A percentile compares a stretch with the other conserved stretches of the same genome.
phyloP scores from a whole-genome alignment of 129 eudicot genomes.

The Lactuca saligna region DNA sequence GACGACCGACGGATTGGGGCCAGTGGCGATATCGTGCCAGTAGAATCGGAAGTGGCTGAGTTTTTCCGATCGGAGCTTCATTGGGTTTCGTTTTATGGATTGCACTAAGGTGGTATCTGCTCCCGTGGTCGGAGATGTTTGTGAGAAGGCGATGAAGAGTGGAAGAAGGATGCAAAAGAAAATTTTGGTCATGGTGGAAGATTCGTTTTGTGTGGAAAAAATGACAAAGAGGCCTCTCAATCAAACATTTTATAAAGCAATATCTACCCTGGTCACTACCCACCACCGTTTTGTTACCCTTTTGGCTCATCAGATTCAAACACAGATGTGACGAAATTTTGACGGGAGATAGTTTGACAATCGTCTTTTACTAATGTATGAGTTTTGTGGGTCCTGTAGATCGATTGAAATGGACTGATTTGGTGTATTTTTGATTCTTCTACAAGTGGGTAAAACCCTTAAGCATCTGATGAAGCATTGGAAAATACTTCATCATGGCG shows the following conservation, averaged over 20 bases:
- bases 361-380: too few relatives aligned
- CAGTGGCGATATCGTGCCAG: conserved; percentile 59
- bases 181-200: conserved; percentile 25
- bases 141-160: conserved; percentile 25
- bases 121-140: conserved; percentile 7
- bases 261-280: background rate
- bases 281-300: too few relatives aligned
- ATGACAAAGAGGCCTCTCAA: conserved; percentile 1
- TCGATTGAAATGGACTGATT: too few relatives aligned
- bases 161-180: conserved; percentile 18
- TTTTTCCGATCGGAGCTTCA: conserved; percentile 37
- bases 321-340: too few relatives aligned
- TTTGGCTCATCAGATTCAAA: too few relatives aligned
- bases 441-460: too few relatives aligned
- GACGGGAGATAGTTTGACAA: too few relatives aligned
- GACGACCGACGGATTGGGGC: conserved; percentile 41
- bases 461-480: too few relatives aligned
- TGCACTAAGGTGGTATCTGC: conserved; percentile 21
- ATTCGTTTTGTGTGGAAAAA: background rate
- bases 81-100: conserved; percentile 18
- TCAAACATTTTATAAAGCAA: conserved; percentile 14
- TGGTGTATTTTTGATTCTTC: too few relatives aligned
- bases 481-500: too few relatives aligned
- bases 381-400: too few relatives aligned
- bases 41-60: conserved; percentile 52